Percentiles rank a stretch among this genome's conserved stretches.
phyloP scores from a whole-genome alignment of 164 flowering plant genomes.

The Umbellularia californica region DNA sequence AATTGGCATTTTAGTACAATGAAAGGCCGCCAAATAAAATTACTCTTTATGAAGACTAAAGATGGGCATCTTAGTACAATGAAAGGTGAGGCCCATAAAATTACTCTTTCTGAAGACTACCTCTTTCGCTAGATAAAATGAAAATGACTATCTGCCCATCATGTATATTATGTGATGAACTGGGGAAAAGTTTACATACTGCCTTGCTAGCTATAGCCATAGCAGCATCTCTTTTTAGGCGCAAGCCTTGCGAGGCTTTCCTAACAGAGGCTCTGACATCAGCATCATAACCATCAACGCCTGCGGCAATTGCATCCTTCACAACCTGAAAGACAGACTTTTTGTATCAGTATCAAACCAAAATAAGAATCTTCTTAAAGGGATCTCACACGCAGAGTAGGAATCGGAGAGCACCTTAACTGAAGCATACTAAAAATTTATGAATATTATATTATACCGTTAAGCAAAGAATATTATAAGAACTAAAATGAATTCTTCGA shows the following conservation, averaged over 20 bases:
- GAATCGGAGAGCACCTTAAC: not conserved
- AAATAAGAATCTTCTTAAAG: not conserved
- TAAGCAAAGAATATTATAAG: not conserved
- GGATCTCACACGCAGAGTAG: not conserved
- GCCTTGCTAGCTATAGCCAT: conserved; percentile 92
- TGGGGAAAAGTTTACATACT: conserved; percentile 40
- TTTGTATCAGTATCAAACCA: conserved; percentile 1
- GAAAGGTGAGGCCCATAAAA: too few species aligned
- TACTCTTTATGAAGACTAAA: too few species aligned
- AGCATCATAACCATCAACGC: conserved; percentile 84
- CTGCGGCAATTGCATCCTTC: conserved; percentile 73
- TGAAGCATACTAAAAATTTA: too few species aligned
- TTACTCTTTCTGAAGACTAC: too few species aligned
- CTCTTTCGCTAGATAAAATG: not conserved
- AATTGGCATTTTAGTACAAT: too few species aligned
- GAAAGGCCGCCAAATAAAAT: too few species aligned
- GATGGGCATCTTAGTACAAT: too few species aligned
- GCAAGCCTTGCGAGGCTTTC: conserved; percentile 89
- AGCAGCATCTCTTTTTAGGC: conserved; percentile 80
- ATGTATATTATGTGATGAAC: not conserved
- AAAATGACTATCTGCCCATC: not conserved
- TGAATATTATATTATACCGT: not conserved
- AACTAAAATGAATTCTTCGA: not conserved
- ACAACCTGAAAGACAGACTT: conserved; percentile 53
- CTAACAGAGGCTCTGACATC: conserved; percentile 59